Evolutionary conservation across 192 early-diverging fungal species (phyloP).

Genomic region (Podila minutissima): DNA sequence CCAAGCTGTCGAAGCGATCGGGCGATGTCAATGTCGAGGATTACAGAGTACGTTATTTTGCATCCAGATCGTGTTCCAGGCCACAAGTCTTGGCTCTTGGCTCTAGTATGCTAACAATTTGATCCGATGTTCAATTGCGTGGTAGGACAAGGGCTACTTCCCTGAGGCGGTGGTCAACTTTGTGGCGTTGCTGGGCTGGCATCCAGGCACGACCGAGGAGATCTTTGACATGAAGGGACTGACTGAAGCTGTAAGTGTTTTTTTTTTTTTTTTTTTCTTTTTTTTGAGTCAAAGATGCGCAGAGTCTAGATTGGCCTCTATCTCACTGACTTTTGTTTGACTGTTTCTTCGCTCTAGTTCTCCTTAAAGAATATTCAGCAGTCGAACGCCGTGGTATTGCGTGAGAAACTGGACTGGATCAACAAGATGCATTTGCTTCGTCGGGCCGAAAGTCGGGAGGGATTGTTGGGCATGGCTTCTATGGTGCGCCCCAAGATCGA

Average conservation of each 20-base stretch:
- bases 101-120: neutral
- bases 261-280: neutral
- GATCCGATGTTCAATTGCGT: neutral
- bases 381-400: conserved; percentile 69
- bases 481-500: conserved; percentile 48
- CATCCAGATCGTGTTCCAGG: neutral
- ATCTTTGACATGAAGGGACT: conserved; percentile 72
- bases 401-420: conserved; percentile 77
- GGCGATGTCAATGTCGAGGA: conserved; percentile 79
- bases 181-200: conserved; percentile 87
- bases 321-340: neutral
- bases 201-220: conserved; percentile 64
- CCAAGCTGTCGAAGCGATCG: conserved; percentile 93
- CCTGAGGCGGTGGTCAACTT: conserved; percentile 91
- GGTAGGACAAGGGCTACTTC: conserved; percentile 77
- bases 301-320: neutral
- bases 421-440: conserved; percentile 75
- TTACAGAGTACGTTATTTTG: conserved; percentile 57
- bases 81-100: too few relatives aligned
- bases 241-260: conserved; percentile 56
- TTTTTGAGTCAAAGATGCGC: neutral
- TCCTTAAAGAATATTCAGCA: conserved; percentile 67
- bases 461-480: conserved; percentile 52
- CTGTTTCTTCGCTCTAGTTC: conserved; percentile 58
- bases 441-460: conserved; percentile 53